These are phyloP conservation scores for Camellia japonica DNA, from an alignment of 148 eudicot species.

Conservation along the genomic window DNA sequence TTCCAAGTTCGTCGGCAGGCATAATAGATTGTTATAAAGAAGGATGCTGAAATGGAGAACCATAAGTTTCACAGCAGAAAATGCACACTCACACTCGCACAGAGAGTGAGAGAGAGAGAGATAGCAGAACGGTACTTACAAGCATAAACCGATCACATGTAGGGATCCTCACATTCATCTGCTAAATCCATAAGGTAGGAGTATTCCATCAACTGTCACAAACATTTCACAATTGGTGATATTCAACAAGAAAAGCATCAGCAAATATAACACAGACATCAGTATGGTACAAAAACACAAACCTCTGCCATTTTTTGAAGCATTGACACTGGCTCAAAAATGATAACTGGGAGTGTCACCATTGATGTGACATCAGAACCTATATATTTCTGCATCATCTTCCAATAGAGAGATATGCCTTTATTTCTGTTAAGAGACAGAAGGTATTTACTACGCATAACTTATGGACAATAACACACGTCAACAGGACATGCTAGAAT, in stretches of 20 bases:
- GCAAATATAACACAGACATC: background rate
- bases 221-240: slow-evolving; percentile 14
- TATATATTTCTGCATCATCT: slow-evolving; percentile 92
- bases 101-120: background rate
- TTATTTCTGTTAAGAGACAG: background rate
- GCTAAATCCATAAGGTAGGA: slow-evolving; percentile 82
- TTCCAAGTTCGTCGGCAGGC: slow-evolving; percentile 95
- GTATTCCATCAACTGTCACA: slow-evolving; percentile 89
- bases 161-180: slow-evolving; percentile 94
- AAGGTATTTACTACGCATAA: background rate
- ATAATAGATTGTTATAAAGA: slow-evolving; percentile 80
- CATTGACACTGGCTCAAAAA: slow-evolving; percentile 99
- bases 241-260: background rate
- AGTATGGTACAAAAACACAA: slow-evolving; percentile 15
- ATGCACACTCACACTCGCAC: background rate
- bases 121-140: slow-evolving; percentile 35
- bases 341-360: slow-evolving; percentile 96
- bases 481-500: background rate
- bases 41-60: slow-evolving; percentile 57
- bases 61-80: slow-evolving; percentile 7
- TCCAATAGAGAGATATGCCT: slow-evolving; percentile 38
- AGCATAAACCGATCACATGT: slow-evolving; percentile 88
- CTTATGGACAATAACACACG: background rate
- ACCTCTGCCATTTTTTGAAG: slow-evolving; percentile 99
- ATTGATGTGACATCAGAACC: slow-evolving; percentile 95